These are phyloP conservation scores for Bryoglossum gracile DNA, from an alignment of 495 filamentous ascomycete species.

Conservation along the genomic window DNA sequence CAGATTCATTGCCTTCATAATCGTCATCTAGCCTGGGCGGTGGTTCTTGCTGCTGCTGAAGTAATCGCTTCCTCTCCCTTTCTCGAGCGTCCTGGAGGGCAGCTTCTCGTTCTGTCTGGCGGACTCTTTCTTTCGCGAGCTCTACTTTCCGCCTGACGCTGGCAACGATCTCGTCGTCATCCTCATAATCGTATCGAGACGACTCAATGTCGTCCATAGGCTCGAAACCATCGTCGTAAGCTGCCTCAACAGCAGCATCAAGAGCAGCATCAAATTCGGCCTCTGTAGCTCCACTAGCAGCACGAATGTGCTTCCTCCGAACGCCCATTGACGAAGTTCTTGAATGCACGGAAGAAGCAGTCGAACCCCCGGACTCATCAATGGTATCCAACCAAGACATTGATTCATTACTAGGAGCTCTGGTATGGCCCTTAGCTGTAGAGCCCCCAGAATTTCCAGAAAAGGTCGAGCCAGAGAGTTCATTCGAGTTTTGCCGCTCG, in stretches of 20 bases:
- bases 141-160: conserved; percentile 65
- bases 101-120: conserved; percentile 72
- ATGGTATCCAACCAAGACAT: conserved; percentile 96
- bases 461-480: conserved; percentile 31
- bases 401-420: conserved; percentile 62
- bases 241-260: conserved; percentile 92
- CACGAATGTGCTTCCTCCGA: conserved; percentile 55
- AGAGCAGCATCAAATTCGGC: conserved; percentile 93
- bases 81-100: conserved; percentile 32
- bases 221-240: conserved; percentile 89
- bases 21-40: conserved; percentile 33
- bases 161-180: conserved; percentile 41
- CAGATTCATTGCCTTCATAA: conserved; percentile 67
- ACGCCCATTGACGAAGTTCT: conserved; percentile 63
- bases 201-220: conserved; percentile 49
- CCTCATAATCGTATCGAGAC: conserved; percentile 30
- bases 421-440: conserved; percentile 35
- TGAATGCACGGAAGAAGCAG: conserved; percentile 73
- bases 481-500: conserved; percentile 35
- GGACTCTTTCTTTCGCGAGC: conserved; percentile 68
- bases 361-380: conserved; percentile 85
- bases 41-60: conserved; percentile 26
- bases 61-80: conserved; percentile 30
- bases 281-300: conserved; percentile 68
- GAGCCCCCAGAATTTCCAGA: conserved; percentile 13